Percentiles rank a stretch among this genome's conserved stretches.
These are phyloP conservation scores for Acacia crassicarpa DNA, from an alignment of 306 rosid genomes.

Conservation along the genomic window DNA sequence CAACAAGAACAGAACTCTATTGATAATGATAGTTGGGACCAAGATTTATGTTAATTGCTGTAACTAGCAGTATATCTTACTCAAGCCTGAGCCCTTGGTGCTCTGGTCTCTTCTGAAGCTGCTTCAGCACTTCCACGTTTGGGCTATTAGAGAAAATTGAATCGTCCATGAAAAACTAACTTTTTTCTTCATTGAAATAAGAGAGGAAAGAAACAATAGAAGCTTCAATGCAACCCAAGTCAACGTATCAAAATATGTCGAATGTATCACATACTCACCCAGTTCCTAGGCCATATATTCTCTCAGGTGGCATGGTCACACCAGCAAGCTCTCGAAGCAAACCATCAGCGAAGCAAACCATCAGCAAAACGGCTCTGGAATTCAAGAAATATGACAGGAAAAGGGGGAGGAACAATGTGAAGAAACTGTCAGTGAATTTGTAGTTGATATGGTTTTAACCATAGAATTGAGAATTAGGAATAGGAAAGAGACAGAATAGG, in stretches of 20 bases:
- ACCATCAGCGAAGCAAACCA: slow-evolving; percentile 80
- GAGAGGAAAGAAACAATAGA: neutral
- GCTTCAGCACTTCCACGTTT: slow-evolving; percentile 81
- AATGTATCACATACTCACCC: slow-evolving; percentile 53
- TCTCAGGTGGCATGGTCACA: slow-evolving; percentile 69
- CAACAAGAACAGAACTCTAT: slow-evolving; percentile 11
- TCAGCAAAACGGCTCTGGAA: slow-evolving; percentile 80
- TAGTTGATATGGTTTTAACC: too few relatives aligned
- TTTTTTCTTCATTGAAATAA: slow-evolving; percentile 15
- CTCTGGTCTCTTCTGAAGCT: slow-evolving; percentile 78
- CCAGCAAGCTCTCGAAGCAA: slow-evolving; percentile 83
- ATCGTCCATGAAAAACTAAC: neutral
- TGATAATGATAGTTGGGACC: neutral
- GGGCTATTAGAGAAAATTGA: slow-evolving; percentile 48
- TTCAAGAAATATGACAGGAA: neutral
- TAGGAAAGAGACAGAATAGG: too few relatives aligned
- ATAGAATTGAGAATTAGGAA: too few relatives aligned
- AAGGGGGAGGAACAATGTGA: slow-evolving; percentile 14
- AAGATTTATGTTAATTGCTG: neutral
- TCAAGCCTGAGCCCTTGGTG: slow-evolving; percentile 78
- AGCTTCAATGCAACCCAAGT: neutral
- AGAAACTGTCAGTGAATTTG: neutral
- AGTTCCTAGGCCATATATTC: slow-evolving; percentile 80
- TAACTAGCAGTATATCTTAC: slow-evolving; percentile 47
- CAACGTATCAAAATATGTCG: neutral